These are phyloP conservation scores for Lactarius sp. DNA, from an alignment of 768 basidiomycete genomes.

Conservation along the genomic window DNA sequence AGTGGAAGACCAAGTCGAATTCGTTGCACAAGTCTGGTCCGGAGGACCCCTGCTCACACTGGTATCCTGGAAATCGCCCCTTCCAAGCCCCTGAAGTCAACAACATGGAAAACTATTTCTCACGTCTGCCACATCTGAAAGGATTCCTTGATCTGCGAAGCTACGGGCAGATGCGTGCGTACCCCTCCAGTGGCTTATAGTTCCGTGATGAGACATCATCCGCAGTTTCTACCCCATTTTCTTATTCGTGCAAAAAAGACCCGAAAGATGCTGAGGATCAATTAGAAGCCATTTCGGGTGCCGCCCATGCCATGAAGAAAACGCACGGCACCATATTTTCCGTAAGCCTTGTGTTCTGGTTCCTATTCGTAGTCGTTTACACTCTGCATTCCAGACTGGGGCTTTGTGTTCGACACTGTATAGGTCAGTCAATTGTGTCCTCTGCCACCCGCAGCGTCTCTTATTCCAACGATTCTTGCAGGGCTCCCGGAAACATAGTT, in stretches of 20 bases:
- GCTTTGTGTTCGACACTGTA: conserved; percentile 45
- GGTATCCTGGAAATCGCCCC: conserved; percentile 67
- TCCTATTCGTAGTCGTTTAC: neutral
- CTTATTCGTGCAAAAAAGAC: conserved; percentile 57
- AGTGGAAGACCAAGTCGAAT: conserved; percentile 50
- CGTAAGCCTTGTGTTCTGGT: conserved; percentile 31
- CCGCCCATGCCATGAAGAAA: conserved; percentile 49
- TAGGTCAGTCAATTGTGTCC: conserved; percentile 31
- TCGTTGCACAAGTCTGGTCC: conserved; percentile 22
- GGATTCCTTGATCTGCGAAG: conserved; percentile 74
- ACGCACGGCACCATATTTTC: conserved; percentile 55
- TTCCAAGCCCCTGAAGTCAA: conserved; percentile 77
- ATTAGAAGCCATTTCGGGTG: conserved; percentile 66
- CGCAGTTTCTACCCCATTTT: conserved; percentile 73
- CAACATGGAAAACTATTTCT: conserved; percentile 66
- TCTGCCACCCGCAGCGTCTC: neutral
- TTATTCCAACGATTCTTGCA: conserved; percentile 23
- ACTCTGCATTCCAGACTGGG: conserved; percentile 36
- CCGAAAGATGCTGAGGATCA: conserved; percentile 73
- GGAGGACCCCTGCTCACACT: conserved; percentile 61
- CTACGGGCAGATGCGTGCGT: conserved; percentile 74
- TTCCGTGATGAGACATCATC: neutral
- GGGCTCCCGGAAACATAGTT: conserved; percentile 58
- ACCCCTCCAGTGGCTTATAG: neutral
- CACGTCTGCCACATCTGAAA: conserved; percentile 46